Base-by-base conservation (phyloP, 371 early-diverging fungal species). In the Mucor sp. region DNA sequence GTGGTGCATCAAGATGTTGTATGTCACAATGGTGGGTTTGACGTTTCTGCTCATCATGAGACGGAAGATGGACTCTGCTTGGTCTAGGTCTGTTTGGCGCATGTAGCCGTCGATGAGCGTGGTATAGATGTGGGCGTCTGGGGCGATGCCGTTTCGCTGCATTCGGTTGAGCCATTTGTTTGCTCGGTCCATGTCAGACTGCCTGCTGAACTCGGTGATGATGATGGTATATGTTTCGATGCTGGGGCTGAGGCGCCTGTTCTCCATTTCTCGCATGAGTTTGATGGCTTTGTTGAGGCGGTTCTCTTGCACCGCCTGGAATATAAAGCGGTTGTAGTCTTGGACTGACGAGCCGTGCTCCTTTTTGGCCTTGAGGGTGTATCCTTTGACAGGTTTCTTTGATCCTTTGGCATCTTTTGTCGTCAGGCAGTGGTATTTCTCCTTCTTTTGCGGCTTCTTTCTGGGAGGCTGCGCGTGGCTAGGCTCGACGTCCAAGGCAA, bases 61-160 rank as follows among this genome's bases (percentile, higher is more conserved):
- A 2, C 72, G 60, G 59, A 84, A 82, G 27, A 72, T 66, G 19
- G 19, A 44, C 60, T 82, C 81, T 23, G 80, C 69, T n/a, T 65
- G 48, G 23, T 71, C 69, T 5, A 80, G 56, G 61, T 81, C 70
- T 0, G 76, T 68, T 9, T 63, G 62, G n/a, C 81, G 76, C 85
- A 84, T 82, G 50, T 79, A 80, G 1, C 85, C 82, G 58, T 82
- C 78, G 48, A 84, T 80, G 41, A 84, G 60, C 56, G 69, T 75
- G 41, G 81, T 84, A 61, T 81, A 84, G n/a, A 74, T 72, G 61
- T 72, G 68, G 2, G 72, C 79, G 57, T 81, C 78, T 0, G 82
- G 77, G 8, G 62, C 25, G 48, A 78, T 56, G 6, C 35, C 25
- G 21, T 75, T 69, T 41, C 14, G 21, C n/a, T 62, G 39, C 84